Evolutionary conservation across 2,329 filamentous ascomycete species (phyloP), one percentile per base, ranked within the genome.

Genomic region (Sporothrix curviconia): DNA sequence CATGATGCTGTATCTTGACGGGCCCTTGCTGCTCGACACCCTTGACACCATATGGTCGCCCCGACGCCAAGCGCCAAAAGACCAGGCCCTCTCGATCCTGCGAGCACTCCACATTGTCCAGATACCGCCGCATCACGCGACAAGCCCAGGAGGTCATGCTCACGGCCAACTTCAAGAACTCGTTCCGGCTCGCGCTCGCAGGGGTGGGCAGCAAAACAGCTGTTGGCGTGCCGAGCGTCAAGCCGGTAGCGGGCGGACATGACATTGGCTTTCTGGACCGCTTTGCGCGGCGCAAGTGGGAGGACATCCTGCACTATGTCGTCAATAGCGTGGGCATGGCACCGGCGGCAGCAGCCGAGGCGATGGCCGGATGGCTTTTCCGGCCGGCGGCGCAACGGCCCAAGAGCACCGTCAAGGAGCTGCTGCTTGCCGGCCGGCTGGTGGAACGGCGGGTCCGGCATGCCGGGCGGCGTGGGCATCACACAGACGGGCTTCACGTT

Each of bases 401-500:
- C 30, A 89, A 88, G 69, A 81, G 82, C 65, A 87, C 87, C 15
- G 95, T 97, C 30, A 95, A 92, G 71, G 83, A 89, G 62, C 79
- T 99, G 42, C 79, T 99, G 49, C 79, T 91, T 64, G 82, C 84
- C 1, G 94, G 94, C 3, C 82, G 87, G 54, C 82, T 97, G 8
- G 91, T 99, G 19, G 85, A 90, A 67, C 72, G 76, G 39, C 72
- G 76, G 3, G 62, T n/a, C 64, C 3, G 68, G 68, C 39, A 64
- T 63, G 44, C 66, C 69, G 46, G 66, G 65, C 15, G 74, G 77
- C 12, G 79, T 90, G 9, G 83, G 82, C 55, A 99, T 99, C 66
- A 99, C 94, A 0, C 86, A 96, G 68, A 85, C 89, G 3, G 94
- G 94, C 7, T 99, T 99, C 69, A 92, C 90, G 0, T 99, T 99